Conservation (phyloP, 441 rosid species). For the Gossypium trilobum region DNA sequence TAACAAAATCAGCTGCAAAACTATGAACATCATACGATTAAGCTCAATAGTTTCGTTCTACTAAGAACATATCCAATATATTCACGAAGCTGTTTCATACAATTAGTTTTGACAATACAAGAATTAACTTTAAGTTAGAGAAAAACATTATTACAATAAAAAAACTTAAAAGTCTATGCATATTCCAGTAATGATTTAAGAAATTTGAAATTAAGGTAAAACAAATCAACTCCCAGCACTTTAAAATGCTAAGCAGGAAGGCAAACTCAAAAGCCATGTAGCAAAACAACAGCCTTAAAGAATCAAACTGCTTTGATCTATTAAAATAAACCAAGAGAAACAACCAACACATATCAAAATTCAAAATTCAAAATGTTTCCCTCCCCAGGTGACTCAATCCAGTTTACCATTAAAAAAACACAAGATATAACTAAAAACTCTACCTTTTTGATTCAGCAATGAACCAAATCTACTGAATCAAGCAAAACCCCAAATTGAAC, state of each 20-base stretch:
- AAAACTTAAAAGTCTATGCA: not conserved
- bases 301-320: constrained; percentile 23
- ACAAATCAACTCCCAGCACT: not conserved
- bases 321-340: constrained; percentile 6
- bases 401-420: constrained; percentile 15
- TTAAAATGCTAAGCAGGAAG: not conserved
- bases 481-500: constrained; percentile 16
- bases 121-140: not conserved
- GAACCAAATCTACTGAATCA: constrained; percentile 23
- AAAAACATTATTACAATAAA: not conserved
- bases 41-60: too few species aligned
- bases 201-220: not conserved
- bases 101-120: not conserved
- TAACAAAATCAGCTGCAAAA: not conserved
- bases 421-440: constrained; percentile 6
- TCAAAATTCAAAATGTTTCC: constrained; percentile 11
- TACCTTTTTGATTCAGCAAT: constrained; percentile 16
- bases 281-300: too few species aligned
- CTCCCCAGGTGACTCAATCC: constrained; percentile 21
- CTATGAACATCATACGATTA: too few species aligned
- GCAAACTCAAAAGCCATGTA: too few species aligned
- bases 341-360: constrained; percentile 9
- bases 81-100: not conserved
- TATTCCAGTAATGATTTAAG: not conserved
- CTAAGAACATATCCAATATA: too few species aligned